Evolutionary conservation across 2,329 filamentous ascomycete species (phyloP), one percentile per base, ranked within the genome.

Genomic region (Tolypocladium ovalisporum): DNA sequence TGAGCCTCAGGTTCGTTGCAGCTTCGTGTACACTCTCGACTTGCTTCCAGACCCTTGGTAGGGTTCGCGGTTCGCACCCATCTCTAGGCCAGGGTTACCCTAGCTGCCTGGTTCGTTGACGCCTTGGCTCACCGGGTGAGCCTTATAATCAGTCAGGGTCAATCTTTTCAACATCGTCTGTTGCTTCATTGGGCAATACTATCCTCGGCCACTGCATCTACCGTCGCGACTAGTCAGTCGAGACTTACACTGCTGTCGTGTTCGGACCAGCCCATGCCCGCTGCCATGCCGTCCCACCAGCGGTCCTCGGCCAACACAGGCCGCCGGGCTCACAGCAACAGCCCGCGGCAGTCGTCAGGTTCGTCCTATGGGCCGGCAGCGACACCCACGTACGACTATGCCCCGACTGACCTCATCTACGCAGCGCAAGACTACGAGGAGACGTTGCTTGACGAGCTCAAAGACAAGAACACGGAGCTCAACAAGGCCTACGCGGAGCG

Each of bases 401-500:
- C 40, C 27, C 55, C 56, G 24, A 49, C 62, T 57, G 56, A 59
- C 53, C 27, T 34, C 24, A 15, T 10, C 12, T 13, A 34, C 44
- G 36, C 54, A 37, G 44, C 49, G 3, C 40, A 55, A n/a, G 63
- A 60, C 35, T 54, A 56, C 39, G 57, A 61, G 9, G 57, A 64
- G 36, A 56, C 55, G 36, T 60, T 65, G 22, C 59, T 59, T 51
- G 65, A 65, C 5, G 53, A 58, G 5, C 51, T 63, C 56, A 61
- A 61, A 56, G 51, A 59, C 35, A 61, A 63, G 52, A 60, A 66
- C 54, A 66, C 65, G 10, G 56, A 65, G 47, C 56, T 66, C 54
- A 66, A 67, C 62, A 64, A 62, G 56, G 55, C 57, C 55, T 40
- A 54, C 32, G 59, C 55, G 6, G 64, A 66, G 19, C 56, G 60